phyloP scores from a whole-genome alignment of 495 filamentous ascomycete genomes.

The Trypethelium eluteriae region DNA sequence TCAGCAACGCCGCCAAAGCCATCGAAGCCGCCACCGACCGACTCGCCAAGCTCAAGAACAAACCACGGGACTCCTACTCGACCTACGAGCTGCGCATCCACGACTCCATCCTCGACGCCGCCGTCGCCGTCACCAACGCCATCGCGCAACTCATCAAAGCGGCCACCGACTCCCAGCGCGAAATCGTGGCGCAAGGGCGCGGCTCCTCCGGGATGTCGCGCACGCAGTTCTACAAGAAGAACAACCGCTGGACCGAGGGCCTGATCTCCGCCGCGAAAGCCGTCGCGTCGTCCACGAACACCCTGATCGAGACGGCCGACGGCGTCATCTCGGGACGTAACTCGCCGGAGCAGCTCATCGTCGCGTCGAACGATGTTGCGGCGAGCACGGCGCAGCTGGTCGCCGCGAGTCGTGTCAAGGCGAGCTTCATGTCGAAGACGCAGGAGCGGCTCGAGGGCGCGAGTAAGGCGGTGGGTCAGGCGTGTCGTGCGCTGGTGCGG shows the following conservation, averaged over 20 bases:
- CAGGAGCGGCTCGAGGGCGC: constrained; percentile 87
- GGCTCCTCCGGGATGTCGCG: constrained; percentile 62
- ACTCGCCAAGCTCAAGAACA: constrained; percentile 82
- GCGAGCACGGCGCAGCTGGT: constrained; percentile 94
- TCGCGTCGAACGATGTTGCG: constrained; percentile 93
- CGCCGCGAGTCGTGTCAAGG: constrained; percentile 91
- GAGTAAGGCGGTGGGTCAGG: constrained; percentile 84
- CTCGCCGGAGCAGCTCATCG: constrained; percentile 92
- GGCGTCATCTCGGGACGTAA: constrained; percentile 87
- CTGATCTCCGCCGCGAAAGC: constrained; percentile 95
- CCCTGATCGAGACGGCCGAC: constrained; percentile 92
- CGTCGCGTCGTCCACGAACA: constrained; percentile 85
- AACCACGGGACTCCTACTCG: constrained; percentile 87
- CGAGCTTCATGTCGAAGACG: constrained; percentile 91
- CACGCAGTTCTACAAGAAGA: constrained; percentile 99
- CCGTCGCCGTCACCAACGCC: constrained; percentile 90
- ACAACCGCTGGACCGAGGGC: constrained; percentile 95
- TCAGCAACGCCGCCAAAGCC: constrained; percentile 88
- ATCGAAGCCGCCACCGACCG: constrained; percentile 87
- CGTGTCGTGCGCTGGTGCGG: constrained; percentile 77
- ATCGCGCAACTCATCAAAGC: constrained; percentile 95
- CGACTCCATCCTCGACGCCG: constrained; percentile 88
- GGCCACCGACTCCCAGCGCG: constrained; percentile 85
- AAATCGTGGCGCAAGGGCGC: constrained; percentile 93
- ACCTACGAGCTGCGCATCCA: constrained; percentile 94